phyloP scores from a whole-genome alignment of 2,329 filamentous ascomycete species.

The Ambrosiella xylebori region DNA sequence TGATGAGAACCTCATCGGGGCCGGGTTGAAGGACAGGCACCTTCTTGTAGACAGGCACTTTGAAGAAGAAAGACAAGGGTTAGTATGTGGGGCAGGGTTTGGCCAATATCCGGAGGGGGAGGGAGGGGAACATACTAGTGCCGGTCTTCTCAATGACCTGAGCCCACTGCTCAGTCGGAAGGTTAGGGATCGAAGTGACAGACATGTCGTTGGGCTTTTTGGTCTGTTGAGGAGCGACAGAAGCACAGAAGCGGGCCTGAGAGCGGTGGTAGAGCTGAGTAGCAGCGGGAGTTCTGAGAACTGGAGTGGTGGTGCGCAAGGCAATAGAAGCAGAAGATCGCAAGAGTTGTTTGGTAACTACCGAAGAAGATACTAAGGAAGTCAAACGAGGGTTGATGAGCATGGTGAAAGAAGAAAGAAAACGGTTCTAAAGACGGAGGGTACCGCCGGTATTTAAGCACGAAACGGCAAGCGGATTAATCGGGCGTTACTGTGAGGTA shows the following conservation, averaged over 20 bases:
- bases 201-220: constrained; percentile 17
- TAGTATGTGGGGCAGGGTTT: background rate
- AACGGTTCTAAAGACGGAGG: constrained; percentile 3
- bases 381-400: constrained; percentile 2
- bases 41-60: constrained; percentile 54
- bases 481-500: background rate
- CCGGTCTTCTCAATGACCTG: constrained; percentile 75
- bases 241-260: too few relatives aligned
- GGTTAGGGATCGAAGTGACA: constrained; percentile 20
- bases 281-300: too few relatives aligned
- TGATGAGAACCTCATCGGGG: constrained; percentile 79
- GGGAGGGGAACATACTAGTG: constrained; percentile 33
- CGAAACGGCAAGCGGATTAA: background rate
- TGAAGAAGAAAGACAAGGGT: background rate
- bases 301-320: background rate
- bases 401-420: constrained; percentile 7
- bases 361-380: constrained; percentile 6
- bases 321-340: constrained; percentile 5
- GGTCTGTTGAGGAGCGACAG: constrained; percentile 9
- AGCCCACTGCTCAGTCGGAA: constrained; percentile 79
- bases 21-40: constrained; percentile 69
- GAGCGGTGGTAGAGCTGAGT: too few relatives aligned
- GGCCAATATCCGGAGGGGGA: background rate
- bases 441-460: constrained; percentile 10
- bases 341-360: background rate